Conservation (phyloP, 1,139 yeast genomes). For the Debaryomyces coudertii region DNA sequence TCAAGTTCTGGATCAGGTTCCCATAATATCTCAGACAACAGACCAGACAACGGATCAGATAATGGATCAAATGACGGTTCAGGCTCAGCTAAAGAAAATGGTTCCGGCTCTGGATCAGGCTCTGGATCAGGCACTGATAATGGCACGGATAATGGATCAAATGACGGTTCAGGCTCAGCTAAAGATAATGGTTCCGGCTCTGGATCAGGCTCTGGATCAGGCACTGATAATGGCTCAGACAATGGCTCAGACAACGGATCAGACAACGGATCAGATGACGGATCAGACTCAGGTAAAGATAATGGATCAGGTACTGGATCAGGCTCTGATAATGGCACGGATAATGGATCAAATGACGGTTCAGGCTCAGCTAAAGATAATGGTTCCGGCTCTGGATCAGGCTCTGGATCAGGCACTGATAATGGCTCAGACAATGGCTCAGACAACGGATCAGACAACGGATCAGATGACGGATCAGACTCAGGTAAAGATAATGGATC, state of each 20-base stretch:
- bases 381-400: conserved; percentile 16
- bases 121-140: conserved; percentile 29
- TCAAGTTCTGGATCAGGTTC: conserved; percentile 9
- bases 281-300: neutral
- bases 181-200: neutral
- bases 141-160: neutral
- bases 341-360: conserved; percentile 27
- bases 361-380: conserved; percentile 24
- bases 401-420: neutral
- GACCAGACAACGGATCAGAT: neutral
- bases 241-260: neutral
- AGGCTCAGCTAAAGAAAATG: neutral
- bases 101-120: conserved; percentile 27
- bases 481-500: neutral
- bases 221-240: neutral
- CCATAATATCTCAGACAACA: neutral
- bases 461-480: neutral
- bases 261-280: neutral
- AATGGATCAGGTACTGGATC: neutral
- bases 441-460: neutral
- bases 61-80: neutral
- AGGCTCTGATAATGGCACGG: conserved; percentile 17
- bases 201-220: neutral
- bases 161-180: neutral
- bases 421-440: neutral